Base-by-base conservation (phyloP, 192 early-diverging fungal species). In the Coemansia sp. region DNA sequence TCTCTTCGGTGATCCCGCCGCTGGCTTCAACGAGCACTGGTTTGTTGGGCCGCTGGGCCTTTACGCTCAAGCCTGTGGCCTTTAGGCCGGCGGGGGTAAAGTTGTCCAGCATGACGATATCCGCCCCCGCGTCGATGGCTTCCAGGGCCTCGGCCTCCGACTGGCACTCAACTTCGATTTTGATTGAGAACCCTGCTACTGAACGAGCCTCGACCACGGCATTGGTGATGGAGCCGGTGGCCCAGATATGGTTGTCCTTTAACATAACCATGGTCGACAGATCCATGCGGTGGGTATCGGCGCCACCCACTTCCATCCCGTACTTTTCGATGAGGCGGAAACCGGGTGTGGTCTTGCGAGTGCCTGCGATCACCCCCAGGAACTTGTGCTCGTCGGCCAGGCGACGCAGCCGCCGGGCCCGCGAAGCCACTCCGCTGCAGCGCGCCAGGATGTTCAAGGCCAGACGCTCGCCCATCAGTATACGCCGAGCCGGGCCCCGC, bases 221-320 rank as follows among this genome's bases (percentile, higher is more conserved):
- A n/a, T 78, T 75, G 17, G 91, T 91, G 53, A 98, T 96, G 0
- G 92, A 95, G 0, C 96, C 85, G 31, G 80, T 82, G 44, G 82
- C 82, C 95, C 95, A 98, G 47, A 98, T 85, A 54, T 98, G 96
- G 75, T 98, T 96, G 75, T 99, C 96, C 70, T 99, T 99, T 38
- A 99, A 79, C 96, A 99, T 99, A 42, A 99, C 87, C 92, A 96
- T 95, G 12, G 89, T 83, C 4, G 92, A 95, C 39, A 99, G 77
- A 66, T 96, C 92, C 82, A 90, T 86, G 30, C 96, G 92, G 65
- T 98, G 96, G 0, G 91, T 93, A 60, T 98, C 96, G 35, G 90
- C 85, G 28, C 96, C 96, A 29, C 96, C 96, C 16, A 98, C 91
- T 17, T 92, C 71, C 81, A 94, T 92, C 20, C 90, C 96, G 64